Conservation (phyloP, 2,329 filamentous ascomycete genomes). For the Verticillium nubilum region DNA sequence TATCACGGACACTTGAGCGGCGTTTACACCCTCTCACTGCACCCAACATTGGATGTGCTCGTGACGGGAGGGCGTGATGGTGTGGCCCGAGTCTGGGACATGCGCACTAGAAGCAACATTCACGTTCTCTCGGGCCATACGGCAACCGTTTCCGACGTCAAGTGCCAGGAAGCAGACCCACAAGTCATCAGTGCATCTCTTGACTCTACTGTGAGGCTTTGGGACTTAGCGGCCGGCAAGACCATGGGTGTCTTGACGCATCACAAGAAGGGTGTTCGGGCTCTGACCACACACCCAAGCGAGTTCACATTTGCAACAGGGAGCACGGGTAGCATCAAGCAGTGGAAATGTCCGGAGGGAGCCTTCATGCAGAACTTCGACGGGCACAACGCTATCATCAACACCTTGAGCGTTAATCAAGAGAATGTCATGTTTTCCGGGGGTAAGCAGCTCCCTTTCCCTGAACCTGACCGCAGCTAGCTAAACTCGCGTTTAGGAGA, state of each 20-base stretch:
- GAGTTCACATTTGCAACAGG: slow-evolving; percentile 96
- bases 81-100: slow-evolving; percentile 95
- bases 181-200: slow-evolving; percentile 93
- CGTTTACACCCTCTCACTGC: slow-evolving; percentile 88
- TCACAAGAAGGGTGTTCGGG: slow-evolving; percentile 94
- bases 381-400: slow-evolving; percentile 94
- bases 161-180: slow-evolving; percentile 93
- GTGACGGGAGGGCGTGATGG: slow-evolving; percentile 94
- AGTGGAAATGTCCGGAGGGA: slow-evolving; percentile 98
- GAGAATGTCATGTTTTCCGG: slow-evolving; percentile 94
- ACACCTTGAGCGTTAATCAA: slow-evolving; percentile 86
- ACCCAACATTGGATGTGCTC: slow-evolving; percentile 89
- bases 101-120: slow-evolving; percentile 92
- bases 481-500: slow-evolving; percentile 45
- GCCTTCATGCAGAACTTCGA: slow-evolving; percentile 99
- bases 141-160: slow-evolving; percentile 79
- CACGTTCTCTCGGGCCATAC: slow-evolving; percentile 91
- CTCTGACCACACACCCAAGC: slow-evolving; percentile 75
- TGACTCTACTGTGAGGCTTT: slow-evolving; percentile 84
- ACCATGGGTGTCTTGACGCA: slow-evolving; percentile 94
- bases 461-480: neutral
- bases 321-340: slow-evolving; percentile 91
- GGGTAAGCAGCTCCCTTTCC: slow-evolving; percentile 30
- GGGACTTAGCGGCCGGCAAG: slow-evolving; percentile 95
- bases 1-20: slow-evolving; percentile 97